Conservation (phyloP, 2,329 filamentous ascomycete species). For the Cercospora janseana region DNA sequence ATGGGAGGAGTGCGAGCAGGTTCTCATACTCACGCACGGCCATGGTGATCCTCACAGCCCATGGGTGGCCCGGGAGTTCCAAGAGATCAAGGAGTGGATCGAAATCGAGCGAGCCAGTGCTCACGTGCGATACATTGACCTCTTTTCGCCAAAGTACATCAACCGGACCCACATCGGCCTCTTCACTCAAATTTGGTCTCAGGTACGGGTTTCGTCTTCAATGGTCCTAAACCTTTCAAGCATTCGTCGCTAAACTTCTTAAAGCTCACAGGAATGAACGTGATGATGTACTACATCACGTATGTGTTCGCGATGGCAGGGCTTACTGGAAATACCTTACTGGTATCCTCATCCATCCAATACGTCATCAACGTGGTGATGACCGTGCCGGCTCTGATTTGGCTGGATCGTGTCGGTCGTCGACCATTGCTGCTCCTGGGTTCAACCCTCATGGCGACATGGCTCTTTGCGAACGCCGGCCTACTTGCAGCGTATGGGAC, state of each 20-base stretch:
- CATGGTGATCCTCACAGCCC: conserved; percentile 41
- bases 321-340: conserved; percentile 52
- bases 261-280: conserved; percentile 8
- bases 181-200: conserved; percentile 73
- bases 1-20: conserved; percentile 59
- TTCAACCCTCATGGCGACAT: conserved; percentile 61
- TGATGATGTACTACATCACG: conserved; percentile 33
- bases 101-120: conserved; percentile 70
- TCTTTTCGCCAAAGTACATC: conserved; percentile 71
- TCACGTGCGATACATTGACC: conserved; percentile 68
- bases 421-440: conserved; percentile 66
- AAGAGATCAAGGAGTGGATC: conserved; percentile 63
- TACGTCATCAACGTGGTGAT: conserved; percentile 75
- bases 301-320: conserved; percentile 74
- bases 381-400: conserved; percentile 73
- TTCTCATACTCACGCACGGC: conserved; percentile 63
- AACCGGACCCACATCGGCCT: conserved; percentile 70
- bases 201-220: conserved; percentile 59
- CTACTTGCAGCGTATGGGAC: conserved; percentile 62
- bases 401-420: conserved; percentile 72
- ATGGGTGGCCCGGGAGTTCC: conserved; percentile 66
- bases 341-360: conserved; percentile 67
- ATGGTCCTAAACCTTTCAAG: conserved; percentile 61
- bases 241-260: not conserved
- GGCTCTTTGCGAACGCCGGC: conserved; percentile 61